Evolutionary conservation across 164 flowering plant genomes (phyloP), one percentile per base, ranked within the genome.

Genomic region (Vitis rotundifolia): DNA sequence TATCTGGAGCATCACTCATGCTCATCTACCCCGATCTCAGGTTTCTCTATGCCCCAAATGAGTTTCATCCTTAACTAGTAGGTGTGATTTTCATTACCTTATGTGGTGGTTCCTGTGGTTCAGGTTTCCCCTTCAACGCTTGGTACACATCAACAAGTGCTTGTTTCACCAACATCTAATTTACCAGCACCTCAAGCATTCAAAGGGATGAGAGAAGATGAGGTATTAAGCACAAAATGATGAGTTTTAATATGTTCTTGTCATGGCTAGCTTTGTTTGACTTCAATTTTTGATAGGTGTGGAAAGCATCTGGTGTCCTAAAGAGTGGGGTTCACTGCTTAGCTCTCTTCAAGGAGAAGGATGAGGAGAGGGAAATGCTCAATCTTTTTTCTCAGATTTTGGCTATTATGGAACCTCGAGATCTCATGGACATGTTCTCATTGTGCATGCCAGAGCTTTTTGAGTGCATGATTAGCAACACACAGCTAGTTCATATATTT

Each of bases 361-460:
- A 93, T 44, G 98, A 93, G 71, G 99, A 96, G 78, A 87, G 81
- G 70, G 99, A 96, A 29, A 96, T 91, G 94, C 82, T 93, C 56
- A 79, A 82, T 55, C 85, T 81, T 15, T 93, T 93, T 67, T 92
- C 99, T 60, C 94, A 88, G 77, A 89, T 91, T 71, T 83, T 96
- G 71, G 84, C 89, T 54, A 85, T 93, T 63, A 89, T 96, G 98
- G 99, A 96, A 78, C 97, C 98, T 63, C 94, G 97, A 18, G 97
- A 96, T 84, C 89, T 96, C 1, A 96, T 96, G 99, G 99, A 96
- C 77, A 93, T 96, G 97, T 92, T 96, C 75, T 92, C 99, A 2
- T 77, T 96, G 82, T 92, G 99, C 69, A 88, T 96, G 97, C 88
- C 95, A 10, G 96, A 93, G 77, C 95, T 96, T 70, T 96, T 96